Base-by-base conservation (phyloP, 495 filamentous ascomycete genomes). In the Daldinia bambusicola region DNA sequence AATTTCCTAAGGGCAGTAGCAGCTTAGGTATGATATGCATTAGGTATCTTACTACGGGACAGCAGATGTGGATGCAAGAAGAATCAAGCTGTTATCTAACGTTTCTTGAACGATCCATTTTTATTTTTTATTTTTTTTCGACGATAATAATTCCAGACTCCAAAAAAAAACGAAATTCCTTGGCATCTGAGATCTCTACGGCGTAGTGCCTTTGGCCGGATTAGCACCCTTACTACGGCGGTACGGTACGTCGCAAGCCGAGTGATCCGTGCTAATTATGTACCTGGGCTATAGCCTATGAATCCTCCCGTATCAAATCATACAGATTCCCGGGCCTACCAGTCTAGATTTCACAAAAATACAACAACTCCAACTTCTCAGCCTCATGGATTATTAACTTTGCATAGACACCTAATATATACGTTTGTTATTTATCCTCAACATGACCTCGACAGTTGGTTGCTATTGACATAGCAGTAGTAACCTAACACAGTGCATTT, bases 111-210 rank as follows among this genome's bases (percentile, higher is more conserved):
- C 20, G 16, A 5, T 48, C 43, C 3, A 8, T 37, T 37, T 37
- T 40, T 14, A 14, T 40, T 40, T 14, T 40, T 40, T 40, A 12
- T 40, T 40, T 38, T 48, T 48, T 48, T 48, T 9, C 18, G 0
- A 48, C 18, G 43, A 22, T 22, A 48, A 22, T 22, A 48, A 48
- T 22, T 48, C 43, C 9, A 22, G 20, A 48, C 43, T 48, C 43
- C 9, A 32, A 26, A 32, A 53, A 32, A 12, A 6, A 26, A 26
- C 22, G 26, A 16, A 10, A 14, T 53, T 32, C 10, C 50, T 53
- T 53, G 50, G 50, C 26, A 53, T 53, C 50, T 53, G 31, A 53
- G 50, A 53, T 53, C 50, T 30, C 22, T 53, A 13, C 50, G 50
- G 50, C 50, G 50, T 52, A 22, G 50, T 26, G 26, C 3, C 1